phyloP scores from a whole-genome alignment of 768 basidiomycete species.

The Termitomyces sp. region DNA sequence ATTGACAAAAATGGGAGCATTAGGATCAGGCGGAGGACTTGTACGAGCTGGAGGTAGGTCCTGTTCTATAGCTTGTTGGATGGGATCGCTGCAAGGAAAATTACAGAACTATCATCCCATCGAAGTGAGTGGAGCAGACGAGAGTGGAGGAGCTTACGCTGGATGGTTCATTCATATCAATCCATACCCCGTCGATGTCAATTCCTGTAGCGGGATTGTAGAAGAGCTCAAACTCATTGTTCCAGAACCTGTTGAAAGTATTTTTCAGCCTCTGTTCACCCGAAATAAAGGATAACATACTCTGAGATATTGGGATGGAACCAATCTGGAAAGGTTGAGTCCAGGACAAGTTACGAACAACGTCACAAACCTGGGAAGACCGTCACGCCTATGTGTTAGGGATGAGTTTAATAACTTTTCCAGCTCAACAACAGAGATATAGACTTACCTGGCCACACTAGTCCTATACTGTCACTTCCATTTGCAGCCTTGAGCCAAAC shows the following conservation, averaged over 20 bases:
- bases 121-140: background rate
- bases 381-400: slow-evolving; percentile 36
- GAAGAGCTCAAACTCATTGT: slow-evolving; percentile 51
- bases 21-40: slow-evolving; percentile 42
- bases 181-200: slow-evolving; percentile 70
- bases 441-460: slow-evolving; percentile 56
- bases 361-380: slow-evolving; percentile 42
- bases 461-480: slow-evolving; percentile 48
- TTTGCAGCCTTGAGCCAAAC: slow-evolving; percentile 60
- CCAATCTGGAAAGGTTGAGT: slow-evolving; percentile 38
- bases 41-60: slow-evolving; percentile 49
- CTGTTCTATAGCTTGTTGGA: slow-evolving; percentile 46
- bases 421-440: slow-evolving; percentile 4
- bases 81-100: slow-evolving; percentile 56
- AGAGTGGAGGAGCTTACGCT: slow-evolving; percentile 34
- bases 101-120: slow-evolving; percentile 46
- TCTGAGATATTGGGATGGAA: slow-evolving; percentile 48
- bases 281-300: slow-evolving; percentile 20
- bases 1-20: slow-evolving; percentile 45
- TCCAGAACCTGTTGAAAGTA: slow-evolving; percentile 45
- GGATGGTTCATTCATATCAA: slow-evolving; percentile 72
- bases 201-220: slow-evolving; percentile 47
- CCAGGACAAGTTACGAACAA: background rate
- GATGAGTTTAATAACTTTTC: background rate
- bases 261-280: background rate